Conservation (phyloP, 805 yeast genomes). For the Lipomyces orientalis region DNA sequence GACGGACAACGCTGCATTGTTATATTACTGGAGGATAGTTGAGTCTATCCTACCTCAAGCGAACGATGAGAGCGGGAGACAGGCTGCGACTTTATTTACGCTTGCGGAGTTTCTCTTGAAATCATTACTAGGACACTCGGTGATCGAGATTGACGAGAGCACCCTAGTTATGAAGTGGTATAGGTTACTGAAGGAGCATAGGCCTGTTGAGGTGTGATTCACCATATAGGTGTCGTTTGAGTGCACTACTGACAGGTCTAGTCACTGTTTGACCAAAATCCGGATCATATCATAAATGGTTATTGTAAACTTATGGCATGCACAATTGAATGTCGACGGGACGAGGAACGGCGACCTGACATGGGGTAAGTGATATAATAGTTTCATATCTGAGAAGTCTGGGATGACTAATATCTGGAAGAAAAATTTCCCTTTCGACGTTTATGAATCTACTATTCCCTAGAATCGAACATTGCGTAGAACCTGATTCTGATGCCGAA, state of each 20-base stretch:
- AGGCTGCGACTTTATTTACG: conserved; percentile 14
- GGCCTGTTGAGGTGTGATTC: conserved; percentile 10
- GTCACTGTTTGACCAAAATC: conserved; percentile 11
- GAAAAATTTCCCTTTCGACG: background rate
- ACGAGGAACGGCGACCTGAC: background rate
- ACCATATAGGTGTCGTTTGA: background rate
- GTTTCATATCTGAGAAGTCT: background rate
- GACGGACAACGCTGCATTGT: background rate
- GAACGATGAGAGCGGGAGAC: conserved; percentile 2
- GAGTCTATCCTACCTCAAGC: conserved; percentile 10
- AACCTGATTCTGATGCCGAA: background rate
- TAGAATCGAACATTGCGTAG: background rate
- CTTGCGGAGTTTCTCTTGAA: conserved; percentile 17
- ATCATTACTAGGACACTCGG: conserved; percentile 4
- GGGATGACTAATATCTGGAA: background rate
- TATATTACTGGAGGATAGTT: conserved; percentile 23
- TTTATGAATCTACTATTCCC: conserved; percentile 19
- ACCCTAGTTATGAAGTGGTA: conserved; percentile 11
- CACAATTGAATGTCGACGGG: conserved; percentile 13
- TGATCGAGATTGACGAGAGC: conserved; percentile 10
- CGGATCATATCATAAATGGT: conserved; percentile 17
- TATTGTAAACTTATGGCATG: conserved; percentile 18
- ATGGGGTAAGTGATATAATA: background rate
- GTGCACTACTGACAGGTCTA: background rate
- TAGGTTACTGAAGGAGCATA: conserved; percentile 1